Evolutionary conservation across 2,329 filamentous ascomycete species (phyloP), one percentile per base, ranked within the genome.

Genomic region (Arthrobotrys megalospora): DNA sequence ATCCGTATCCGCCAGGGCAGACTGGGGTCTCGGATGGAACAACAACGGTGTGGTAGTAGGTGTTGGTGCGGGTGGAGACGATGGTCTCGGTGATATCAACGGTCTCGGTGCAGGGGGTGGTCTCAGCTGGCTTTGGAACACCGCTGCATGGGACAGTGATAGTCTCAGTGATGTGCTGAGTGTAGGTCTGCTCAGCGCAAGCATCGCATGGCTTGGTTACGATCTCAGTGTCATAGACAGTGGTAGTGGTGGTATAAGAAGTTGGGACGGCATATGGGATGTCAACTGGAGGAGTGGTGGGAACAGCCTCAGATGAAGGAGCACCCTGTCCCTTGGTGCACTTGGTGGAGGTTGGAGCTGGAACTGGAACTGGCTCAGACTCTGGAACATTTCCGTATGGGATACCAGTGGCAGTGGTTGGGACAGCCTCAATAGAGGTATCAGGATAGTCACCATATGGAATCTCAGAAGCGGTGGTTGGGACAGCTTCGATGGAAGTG

Each of bases 1-100:
- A 71, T 32, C 60, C 65, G 73, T 69, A 69, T 47, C 66, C 73
- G 45, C 60, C 73, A 16, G 73, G 73, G 67, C 62, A 68, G 53
- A 70, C 60, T 43, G 66, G 66, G 19, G 66, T 60, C 53, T 63
- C 32, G 21, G 63, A 62, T 52, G 73, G 73, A 19, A 78, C 53
- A n/a, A 45, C 43, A 21, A 78, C 32, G 21, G 75, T 78, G 45
- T 50, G n/a, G 52, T 47, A 38, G 41, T 67, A 66, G 45, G 67
- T 72, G 62, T 78, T 67, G 53, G 47, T 62, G 45, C 75, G 75
- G 21, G 75, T 78, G 6, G 75, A 78, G 53, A 34, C 12, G 34
- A 78, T 58, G 63, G 75, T 78, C 47, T 71, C 67, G 16, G 75
- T 71, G 60, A 55, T 72, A n/a, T 71, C 60, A 45, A 64, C 38